Evolutionary conservation across 306 rosid genomes (phyloP), one percentile per base, ranked within the genome.

Genomic region (Cucurbita ficifolia): DNA sequence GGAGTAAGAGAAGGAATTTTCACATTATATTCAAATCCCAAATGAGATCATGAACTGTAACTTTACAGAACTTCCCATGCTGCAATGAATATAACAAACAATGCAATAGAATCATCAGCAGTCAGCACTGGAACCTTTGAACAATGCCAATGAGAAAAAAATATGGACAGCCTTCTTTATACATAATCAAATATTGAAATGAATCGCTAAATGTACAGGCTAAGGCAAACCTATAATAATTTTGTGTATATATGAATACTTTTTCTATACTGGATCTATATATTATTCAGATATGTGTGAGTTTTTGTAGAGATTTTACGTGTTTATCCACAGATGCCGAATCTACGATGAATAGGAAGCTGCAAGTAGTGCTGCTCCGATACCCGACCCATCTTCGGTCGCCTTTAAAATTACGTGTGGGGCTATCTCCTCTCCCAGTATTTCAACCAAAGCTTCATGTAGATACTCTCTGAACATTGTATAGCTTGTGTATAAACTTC

Each of bases 361-460:
- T 77, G 96, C 96, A 71, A 90, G 91, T 74, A 93, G 86, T 45
- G 96, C 96, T 10, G 98, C 87, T 69, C 97, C 96, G 22, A 83
- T 86, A 78, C 93, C 93, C 0, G 96, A 88, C 38, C 98, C 98
- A 81, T 92, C 96, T 86, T 88, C 88, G 8, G 91, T 90, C 77
- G 80, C 89, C 83, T 80, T 83, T 11, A 92, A 88, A 85, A 82
- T 75, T 35, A 92, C 93, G 60, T 92, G 87, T 75, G 80, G 87
- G 14, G 96, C 92, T 71, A 86, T 76, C 35, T 90, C 90, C 82
- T 86, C 89, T 10, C 98, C 96, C 74, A 92, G 21, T 79, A 92
- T 90, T 77, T 92, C 98, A 5, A 53, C 77, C 84, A 92, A 75
- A 14, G 88, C 93, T 82, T 90, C 96, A 38, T 84, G 86, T 83